Conservation (phyloP, 768 basidiomycete species). For the Coprinellus aureogranulatus region DNA sequence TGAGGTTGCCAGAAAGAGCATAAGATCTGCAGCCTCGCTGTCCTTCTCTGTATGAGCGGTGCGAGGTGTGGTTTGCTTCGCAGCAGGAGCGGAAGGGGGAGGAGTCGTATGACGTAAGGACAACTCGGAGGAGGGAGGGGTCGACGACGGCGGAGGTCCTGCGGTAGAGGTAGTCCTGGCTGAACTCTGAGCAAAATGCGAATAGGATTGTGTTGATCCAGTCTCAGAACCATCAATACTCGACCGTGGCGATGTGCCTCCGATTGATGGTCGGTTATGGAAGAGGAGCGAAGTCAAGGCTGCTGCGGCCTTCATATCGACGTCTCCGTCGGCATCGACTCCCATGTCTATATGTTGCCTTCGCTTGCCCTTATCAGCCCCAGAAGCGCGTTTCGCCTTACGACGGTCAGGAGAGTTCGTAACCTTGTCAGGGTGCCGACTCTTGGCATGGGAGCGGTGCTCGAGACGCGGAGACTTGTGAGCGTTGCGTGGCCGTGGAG, state of each 20-base stretch:
- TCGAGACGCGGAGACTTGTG: slow-evolving; percentile 44
- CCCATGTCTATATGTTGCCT: slow-evolving; percentile 32
- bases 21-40: slow-evolving; percentile 82
- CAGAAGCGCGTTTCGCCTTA: slow-evolving; percentile 37
- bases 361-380: slow-evolving; percentile 47
- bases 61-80: slow-evolving; percentile 39
- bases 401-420: slow-evolving; percentile 40
- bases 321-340: slow-evolving; percentile 51
- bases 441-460: slow-evolving; percentile 47
- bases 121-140: slow-evolving; percentile 36
- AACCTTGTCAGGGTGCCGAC: slow-evolving; percentile 30
- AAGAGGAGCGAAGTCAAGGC: slow-evolving; percentile 72
- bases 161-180: slow-evolving; percentile 47
- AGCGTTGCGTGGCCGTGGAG: slow-evolving; percentile 39
- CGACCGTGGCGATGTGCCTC: slow-evolving; percentile 68
- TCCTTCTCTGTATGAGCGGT: slow-evolving; percentile 55
- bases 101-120: slow-evolving; percentile 38
- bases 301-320: slow-evolving; percentile 82
- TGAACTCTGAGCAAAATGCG: slow-evolving; percentile 68
- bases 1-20: slow-evolving; percentile 82
- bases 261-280: slow-evolving; percentile 58
- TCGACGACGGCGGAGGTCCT: slow-evolving; percentile 39
- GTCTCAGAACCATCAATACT: slow-evolving; percentile 69
- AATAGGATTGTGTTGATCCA: slow-evolving; percentile 58
- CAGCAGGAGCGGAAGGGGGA: slow-evolving; percentile 26